Conservation (phyloP, 352 stramenopile species). For the Phytophthora multivora region DNA sequence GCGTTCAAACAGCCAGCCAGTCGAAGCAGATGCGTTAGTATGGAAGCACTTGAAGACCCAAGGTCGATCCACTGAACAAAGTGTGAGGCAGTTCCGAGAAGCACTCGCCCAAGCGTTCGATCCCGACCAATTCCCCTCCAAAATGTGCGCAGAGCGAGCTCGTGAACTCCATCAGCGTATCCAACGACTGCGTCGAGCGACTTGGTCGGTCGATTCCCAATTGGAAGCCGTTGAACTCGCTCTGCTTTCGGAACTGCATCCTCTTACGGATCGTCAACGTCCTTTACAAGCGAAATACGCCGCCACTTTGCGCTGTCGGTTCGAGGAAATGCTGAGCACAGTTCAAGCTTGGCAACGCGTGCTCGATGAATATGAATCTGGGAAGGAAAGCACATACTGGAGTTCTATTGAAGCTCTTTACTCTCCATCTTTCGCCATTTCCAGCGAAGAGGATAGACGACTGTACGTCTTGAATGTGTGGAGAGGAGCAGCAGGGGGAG, state of each 20-base stretch:
- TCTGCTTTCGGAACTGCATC: slow-evolving; percentile 35
- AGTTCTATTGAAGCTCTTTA: slow-evolving; percentile 20
- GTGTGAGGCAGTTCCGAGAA: slow-evolving; percentile 7
- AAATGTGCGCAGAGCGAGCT: slow-evolving; percentile 30
- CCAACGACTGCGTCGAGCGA: slow-evolving; percentile 16
- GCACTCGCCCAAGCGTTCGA: slow-evolving; percentile 20
- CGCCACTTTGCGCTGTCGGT: slow-evolving; percentile 34
- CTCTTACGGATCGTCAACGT: slow-evolving; percentile 13
- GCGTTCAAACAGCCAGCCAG: not conserved
- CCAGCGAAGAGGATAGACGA: slow-evolving; percentile 12
- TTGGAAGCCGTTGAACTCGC: slow-evolving; percentile 43
- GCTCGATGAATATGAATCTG: slow-evolving; percentile 23
- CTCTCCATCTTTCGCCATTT: not conserved
- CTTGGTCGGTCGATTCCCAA: slow-evolving; percentile 28
- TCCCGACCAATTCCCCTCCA: slow-evolving; percentile 11
- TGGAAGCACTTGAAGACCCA: slow-evolving; percentile 31
- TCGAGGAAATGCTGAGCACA: slow-evolving; percentile 24
- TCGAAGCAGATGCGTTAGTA: slow-evolving; percentile 10
- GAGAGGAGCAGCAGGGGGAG: slow-evolving; percentile 32
- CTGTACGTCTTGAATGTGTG: slow-evolving; percentile 28
- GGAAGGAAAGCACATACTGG: slow-evolving; percentile 28
- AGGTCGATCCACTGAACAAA: slow-evolving; percentile 16
- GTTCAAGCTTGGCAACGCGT: slow-evolving; percentile 36
- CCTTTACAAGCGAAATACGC: slow-evolving; percentile 46
- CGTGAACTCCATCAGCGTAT: slow-evolving; percentile 35